Evolutionary conservation across 352 stramenopile genomes (phyloP), one percentile per base, ranked within the genome.

Genomic region (Pythium grandisporangium): DNA sequence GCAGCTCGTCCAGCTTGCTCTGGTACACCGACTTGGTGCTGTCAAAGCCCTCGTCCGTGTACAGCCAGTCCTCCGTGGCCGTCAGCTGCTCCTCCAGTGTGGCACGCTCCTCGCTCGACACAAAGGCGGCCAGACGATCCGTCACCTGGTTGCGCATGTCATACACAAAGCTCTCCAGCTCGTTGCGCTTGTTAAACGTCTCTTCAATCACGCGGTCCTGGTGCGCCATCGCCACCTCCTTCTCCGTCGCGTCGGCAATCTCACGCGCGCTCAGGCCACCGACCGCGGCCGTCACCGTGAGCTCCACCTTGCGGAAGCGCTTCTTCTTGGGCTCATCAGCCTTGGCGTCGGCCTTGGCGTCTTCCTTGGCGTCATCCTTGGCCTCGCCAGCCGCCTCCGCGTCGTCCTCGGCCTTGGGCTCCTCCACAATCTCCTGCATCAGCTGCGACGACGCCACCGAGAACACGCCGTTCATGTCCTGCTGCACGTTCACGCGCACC

Each of bases 161-260:
- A 72, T 99, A 99, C 59, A 99, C 96, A 64, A 99, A 99, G 32
- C 85, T 96, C 64, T 99, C 97, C 23, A 99, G 77, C 61, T 99
- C 96, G 66, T 99, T 99, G 51, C 95, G 81, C 73, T 97, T 99
- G 75, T 99, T 97, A 42, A 94, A 83, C 20, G 96, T 99, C 67
- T 99, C 95, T 36, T 87, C 66, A 16, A 98, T 93, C 26, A 98
- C 69, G 45, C 93, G 86, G 63, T 99, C 95, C 62, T 96, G 76
- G 63, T 97, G 87, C 16, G 93, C 82, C 94, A 99, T 98, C 35
- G 83, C 75, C 12, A 97, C 79, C 70, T 98, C 95, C 44, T 87
- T 70, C 63, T 98, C 90, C 26, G 79, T 82, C 24, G 76, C 73
- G 2, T 64, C 58, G 20, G 41, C 48, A 42, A 93, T 74, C 17